These are phyloP conservation scores for Fusarium concolor DNA, from an alignment of 2,329 filamentous ascomycete species.

Conservation along the genomic window DNA sequence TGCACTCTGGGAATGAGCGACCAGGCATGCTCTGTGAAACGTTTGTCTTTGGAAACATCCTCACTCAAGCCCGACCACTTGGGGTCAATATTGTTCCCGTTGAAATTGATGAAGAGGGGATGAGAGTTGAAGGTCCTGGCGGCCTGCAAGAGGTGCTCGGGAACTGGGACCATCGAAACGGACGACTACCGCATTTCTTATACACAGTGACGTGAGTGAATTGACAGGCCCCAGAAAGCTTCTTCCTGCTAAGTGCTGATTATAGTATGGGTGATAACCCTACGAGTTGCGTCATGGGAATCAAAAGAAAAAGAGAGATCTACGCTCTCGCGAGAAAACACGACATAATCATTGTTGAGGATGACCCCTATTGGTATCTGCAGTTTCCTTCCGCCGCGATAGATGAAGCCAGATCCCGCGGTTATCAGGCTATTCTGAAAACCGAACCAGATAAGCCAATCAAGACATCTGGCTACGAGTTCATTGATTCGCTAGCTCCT, in stretches of 20 bases:
- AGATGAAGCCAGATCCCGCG: conserved; percentile 62
- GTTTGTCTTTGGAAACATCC: conserved; percentile 83
- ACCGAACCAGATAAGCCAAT: conserved; percentile 49
- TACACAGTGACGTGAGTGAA: conserved; percentile 86
- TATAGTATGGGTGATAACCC: conserved; percentile 79
- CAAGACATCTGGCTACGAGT: conserved; percentile 73
- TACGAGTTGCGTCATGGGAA: conserved; percentile 78
- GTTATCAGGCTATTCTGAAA: conserved; percentile 47
- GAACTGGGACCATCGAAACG: conserved; percentile 82
- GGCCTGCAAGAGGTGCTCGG: conserved; percentile 81
- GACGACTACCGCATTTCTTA: conserved; percentile 83
- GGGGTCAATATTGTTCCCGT: conserved; percentile 81
- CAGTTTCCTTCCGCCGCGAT: conserved; percentile 80
- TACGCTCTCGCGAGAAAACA: conserved; percentile 85
- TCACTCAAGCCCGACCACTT: conserved; percentile 73
- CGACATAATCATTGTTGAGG: conserved; percentile 91
- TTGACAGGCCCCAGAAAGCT: not conserved
- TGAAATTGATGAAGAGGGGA: conserved; percentile 81
- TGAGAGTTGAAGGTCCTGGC: conserved; percentile 78
- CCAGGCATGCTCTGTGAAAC: conserved; percentile 83
- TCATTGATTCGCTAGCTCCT: conserved; percentile 84
- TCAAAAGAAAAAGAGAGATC: conserved; percentile 79
- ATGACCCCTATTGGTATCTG: conserved; percentile 96
- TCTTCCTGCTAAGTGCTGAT: not conserved
- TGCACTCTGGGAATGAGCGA: conserved; percentile 74